Conservation (phyloP, 2,329 filamentous ascomycete genomes). For the Colletotrichum magnum region DNA sequence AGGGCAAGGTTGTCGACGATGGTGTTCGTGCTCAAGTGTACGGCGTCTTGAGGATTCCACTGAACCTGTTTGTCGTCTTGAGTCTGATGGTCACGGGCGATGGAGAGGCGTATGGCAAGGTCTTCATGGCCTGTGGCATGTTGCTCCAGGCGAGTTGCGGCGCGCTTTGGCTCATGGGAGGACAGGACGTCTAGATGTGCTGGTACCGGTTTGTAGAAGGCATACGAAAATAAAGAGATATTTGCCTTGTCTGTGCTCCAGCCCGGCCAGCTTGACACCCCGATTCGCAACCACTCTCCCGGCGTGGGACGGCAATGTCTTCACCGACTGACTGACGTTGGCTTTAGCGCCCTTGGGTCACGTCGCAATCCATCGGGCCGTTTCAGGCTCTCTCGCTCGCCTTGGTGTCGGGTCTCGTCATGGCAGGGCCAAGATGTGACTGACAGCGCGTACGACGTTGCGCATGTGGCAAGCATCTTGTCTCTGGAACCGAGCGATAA, state of each 20-base stretch:
- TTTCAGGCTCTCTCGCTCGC: slow-evolving; percentile 30
- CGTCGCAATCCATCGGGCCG: slow-evolving; percentile 31
- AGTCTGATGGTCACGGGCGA: slow-evolving; percentile 57
- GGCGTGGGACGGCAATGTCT: neutral
- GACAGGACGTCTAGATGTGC: slow-evolving; percentile 23
- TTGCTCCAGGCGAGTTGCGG: slow-evolving; percentile 48
- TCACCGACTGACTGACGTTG: slow-evolving; percentile 36
- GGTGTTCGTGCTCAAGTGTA: slow-evolving; percentile 67
- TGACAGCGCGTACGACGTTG: slow-evolving; percentile 31
- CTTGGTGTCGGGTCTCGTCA: slow-evolving; percentile 31
- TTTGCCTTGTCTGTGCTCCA: too few species aligned
- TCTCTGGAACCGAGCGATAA: slow-evolving; percentile 14
- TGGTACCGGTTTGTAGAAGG: neutral
- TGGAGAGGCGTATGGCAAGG: slow-evolving; percentile 45
- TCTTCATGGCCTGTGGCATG: slow-evolving; percentile 50
- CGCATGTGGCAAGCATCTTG: slow-evolving; percentile 17
- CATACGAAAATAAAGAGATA: neutral
- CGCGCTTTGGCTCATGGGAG: slow-evolving; percentile 44
- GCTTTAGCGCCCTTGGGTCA: slow-evolving; percentile 39
- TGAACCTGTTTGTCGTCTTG: slow-evolving; percentile 70
- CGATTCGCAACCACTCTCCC: too few species aligned
- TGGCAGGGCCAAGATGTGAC: slow-evolving; percentile 3
- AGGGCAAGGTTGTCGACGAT: slow-evolving; percentile 67
- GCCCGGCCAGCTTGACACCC: too few species aligned
- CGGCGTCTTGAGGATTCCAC: slow-evolving; percentile 66